Evolutionary conservation across 495 filamentous ascomycete genomes (phyloP).

Genomic region (Pyrenopolyporus hunteri): DNA sequence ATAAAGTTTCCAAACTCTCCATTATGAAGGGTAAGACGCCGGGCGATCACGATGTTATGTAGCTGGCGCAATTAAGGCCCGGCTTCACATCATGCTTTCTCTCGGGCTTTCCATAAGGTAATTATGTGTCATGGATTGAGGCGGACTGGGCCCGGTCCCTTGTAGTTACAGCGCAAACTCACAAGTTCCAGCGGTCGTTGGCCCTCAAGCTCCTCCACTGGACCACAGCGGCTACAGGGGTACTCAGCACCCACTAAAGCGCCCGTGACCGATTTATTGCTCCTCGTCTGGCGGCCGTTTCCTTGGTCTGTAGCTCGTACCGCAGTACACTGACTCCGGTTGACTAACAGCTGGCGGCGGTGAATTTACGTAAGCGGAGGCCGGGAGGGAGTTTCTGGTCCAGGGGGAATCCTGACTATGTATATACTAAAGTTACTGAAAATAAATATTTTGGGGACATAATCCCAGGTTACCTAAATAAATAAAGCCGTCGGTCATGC

Average conservation of each 20-base stretch:
- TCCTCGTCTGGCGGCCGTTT: neutral
- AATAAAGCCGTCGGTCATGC: too few relatives aligned
- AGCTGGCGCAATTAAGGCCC: conserved; percentile 29
- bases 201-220: conserved; percentile 30
- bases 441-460: too few relatives aligned
- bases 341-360: conserved; percentile 7
- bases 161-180: conserved; percentile 18
- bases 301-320: too few relatives aligned
- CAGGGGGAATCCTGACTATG: neutral
- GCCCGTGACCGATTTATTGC: conserved; percentile 26
- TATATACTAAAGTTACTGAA: too few relatives aligned
- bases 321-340: too few relatives aligned
- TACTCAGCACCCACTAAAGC: conserved; percentile 14
- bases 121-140: conserved; percentile 57
- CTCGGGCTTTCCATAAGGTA: conserved; percentile 55
- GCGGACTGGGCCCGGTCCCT: conserved; percentile 19
- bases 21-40: conserved; percentile 28
- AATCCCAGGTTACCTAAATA: neutral
- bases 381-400: neutral
- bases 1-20: conserved; percentile 31
- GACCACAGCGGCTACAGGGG: conserved; percentile 12
- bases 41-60: conserved; percentile 28
- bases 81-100: conserved; percentile 35
- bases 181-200: conserved; percentile 15
- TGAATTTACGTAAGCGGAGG: conserved; percentile 30